Percentiles rank a stretch among this genome's conserved stretches.
These are phyloP conservation scores for Entophlyctis luteolus DNA, from an alignment of 192 early-diverging fungal genomes.

Conservation along the genomic window DNA sequence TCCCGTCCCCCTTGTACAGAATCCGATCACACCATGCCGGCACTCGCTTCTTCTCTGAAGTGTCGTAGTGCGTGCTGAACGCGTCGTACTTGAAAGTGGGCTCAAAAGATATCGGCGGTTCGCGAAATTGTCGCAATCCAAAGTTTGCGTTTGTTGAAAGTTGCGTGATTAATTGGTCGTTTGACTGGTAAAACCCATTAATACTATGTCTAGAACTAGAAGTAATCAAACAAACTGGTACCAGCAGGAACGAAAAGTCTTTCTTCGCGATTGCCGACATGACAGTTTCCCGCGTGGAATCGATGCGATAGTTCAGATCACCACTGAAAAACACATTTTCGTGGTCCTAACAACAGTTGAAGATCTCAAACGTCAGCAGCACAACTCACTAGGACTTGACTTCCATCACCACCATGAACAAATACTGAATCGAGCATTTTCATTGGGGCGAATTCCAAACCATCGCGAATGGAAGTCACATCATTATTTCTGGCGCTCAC, in stretches of 20 bases:
- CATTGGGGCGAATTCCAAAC: constrained; percentile 42
- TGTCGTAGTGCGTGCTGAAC: constrained; percentile 75
- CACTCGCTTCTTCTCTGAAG: constrained; percentile 85
- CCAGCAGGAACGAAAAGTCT: not conserved
- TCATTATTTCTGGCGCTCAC: constrained; percentile 71
- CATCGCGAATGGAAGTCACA: constrained; percentile 63
- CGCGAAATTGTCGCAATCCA: constrained; percentile 71
- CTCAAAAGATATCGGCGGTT: constrained; percentile 74
- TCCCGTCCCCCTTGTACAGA: not conserved
- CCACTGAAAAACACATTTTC: constrained; percentile 42
- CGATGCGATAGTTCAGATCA: constrained; percentile 94
- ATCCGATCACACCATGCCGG: constrained; percentile 98
- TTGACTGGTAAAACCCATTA: constrained; percentile 24
- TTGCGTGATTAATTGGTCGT: constrained; percentile 50
- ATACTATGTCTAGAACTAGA: too few species aligned
- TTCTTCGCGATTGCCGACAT: constrained; percentile 34
- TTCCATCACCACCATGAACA: constrained; percentile 81
- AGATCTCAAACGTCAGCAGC: constrained; percentile 23
- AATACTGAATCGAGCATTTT: constrained; percentile 39
- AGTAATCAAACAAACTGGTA: too few species aligned
- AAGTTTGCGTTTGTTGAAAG: constrained; percentile 58
- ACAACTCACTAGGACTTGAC: constrained; percentile 60
- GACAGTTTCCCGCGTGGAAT: constrained; percentile 64
- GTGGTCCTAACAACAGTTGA: constrained; percentile 56
- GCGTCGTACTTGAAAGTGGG: constrained; percentile 97